Conservation (phyloP, 2,329 filamentous ascomycete species). For the Clonostachys rosea region DNA sequence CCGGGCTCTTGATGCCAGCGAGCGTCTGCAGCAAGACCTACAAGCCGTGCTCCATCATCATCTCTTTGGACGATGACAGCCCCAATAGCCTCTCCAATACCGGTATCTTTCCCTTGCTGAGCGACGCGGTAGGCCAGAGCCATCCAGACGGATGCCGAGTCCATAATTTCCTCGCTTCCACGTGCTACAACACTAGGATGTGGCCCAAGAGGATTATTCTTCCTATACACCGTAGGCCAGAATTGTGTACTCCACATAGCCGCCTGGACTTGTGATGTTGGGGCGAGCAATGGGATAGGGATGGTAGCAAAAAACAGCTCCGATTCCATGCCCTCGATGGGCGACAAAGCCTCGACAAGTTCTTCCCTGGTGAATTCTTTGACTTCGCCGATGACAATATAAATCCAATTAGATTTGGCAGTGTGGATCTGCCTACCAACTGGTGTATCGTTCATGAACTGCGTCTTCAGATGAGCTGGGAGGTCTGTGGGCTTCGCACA, state of each 20-base stretch:
- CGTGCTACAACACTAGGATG: constrained; percentile 72
- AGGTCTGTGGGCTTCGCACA: constrained; percentile 70
- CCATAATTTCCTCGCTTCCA: constrained; percentile 63
- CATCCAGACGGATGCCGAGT: constrained; percentile 63
- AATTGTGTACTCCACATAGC: constrained; percentile 70
- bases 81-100: constrained; percentile 65
- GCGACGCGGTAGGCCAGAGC: constrained; percentile 62
- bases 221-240: constrained; percentile 83
- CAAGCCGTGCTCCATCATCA: constrained; percentile 46
- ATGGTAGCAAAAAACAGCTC: constrained; percentile 57
- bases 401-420: constrained; percentile 56
- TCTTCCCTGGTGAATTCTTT: constrained; percentile 48
- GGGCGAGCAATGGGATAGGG: constrained; percentile 67
- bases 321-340: constrained; percentile 44
- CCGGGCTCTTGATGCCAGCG: constrained; percentile 57
- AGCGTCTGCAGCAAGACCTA: constrained; percentile 73
- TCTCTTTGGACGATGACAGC: constrained; percentile 70
- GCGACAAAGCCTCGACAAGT: constrained; percentile 39
- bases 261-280: constrained; percentile 72
- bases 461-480: constrained; percentile 58
- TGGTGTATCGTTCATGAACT: constrained; percentile 55
- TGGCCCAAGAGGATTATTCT: constrained; percentile 81
- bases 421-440: constrained; percentile 52
- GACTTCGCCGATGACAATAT: constrained; percentile 49
- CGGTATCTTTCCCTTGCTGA: constrained; percentile 47